Conservation (phyloP, 1,284 basidiomycete species). For the Pyrrhoderma lamaoense region DNA sequence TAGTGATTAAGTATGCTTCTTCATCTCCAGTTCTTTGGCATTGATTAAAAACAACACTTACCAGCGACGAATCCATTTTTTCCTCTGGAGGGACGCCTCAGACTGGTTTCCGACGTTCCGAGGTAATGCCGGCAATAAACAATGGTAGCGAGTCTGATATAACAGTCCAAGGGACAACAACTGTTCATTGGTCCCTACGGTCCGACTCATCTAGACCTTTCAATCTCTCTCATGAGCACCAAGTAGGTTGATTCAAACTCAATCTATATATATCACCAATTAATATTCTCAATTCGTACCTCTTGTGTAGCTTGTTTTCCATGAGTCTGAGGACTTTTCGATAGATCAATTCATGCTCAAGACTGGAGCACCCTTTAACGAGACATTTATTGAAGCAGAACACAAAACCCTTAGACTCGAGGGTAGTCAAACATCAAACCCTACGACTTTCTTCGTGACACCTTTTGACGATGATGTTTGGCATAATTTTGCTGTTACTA, state of each 20-base stretch:
- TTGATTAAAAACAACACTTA: not conserved
- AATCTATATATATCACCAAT: too few relatives aligned
- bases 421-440: slow-evolving; percentile 1
- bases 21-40: not conserved
- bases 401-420: slow-evolving; percentile 1
- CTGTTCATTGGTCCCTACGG: slow-evolving; percentile 51
- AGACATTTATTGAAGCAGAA: slow-evolving; percentile 1
- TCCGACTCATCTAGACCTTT: slow-evolving; percentile 37
- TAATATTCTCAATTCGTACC: slow-evolving; percentile 34
- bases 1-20: not conserved
- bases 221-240: slow-evolving; percentile 53
- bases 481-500: slow-evolving; percentile 47
- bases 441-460: slow-evolving; percentile 33
- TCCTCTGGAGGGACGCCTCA: slow-evolving; percentile 45
- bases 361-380: slow-evolving; percentile 1
- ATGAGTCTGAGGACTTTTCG: not conserved
- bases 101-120: slow-evolving; percentile 50
- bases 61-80: slow-evolving; percentile 46
- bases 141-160: slow-evolving; percentile 30
- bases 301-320: slow-evolving; percentile 37
- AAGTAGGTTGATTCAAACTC: slow-evolving; percentile 40
- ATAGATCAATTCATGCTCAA: slow-evolving; percentile 7
- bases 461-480: slow-evolving; percentile 39
- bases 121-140: slow-evolving; percentile 44
- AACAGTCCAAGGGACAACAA: slow-evolving; percentile 39